Conservation (phyloP, 2,329 filamentous ascomycete genomes). For the Pyrenophora seminiperda region DNA sequence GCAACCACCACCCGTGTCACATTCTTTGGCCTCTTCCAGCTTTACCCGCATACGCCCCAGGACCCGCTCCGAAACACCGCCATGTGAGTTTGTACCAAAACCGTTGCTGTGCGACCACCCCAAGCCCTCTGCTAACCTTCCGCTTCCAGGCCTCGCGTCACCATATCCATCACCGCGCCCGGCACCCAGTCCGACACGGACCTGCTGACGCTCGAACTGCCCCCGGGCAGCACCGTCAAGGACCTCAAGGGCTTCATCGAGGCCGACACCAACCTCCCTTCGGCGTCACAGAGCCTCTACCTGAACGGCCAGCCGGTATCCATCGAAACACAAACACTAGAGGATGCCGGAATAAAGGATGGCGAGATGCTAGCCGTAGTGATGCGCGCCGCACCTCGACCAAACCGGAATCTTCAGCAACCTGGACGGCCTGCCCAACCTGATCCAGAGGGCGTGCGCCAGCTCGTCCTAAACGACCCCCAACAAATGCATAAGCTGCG, state of each 20-base stretch:
- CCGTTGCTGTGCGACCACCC: conserved; percentile 44
- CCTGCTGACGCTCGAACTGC: conserved; percentile 81
- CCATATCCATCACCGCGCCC: conserved; percentile 79
- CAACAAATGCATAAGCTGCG: conserved; percentile 72
- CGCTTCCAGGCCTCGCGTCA: conserved; percentile 73
- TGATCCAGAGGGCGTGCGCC: conserved; percentile 78
- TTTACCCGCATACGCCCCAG: conserved; percentile 29
- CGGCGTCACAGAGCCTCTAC: conserved; percentile 79
- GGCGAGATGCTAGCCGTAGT: conserved; percentile 93
- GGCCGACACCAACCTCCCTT: conserved; percentile 76
- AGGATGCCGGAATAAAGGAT: conserved; percentile 79
- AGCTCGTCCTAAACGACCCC: conserved; percentile 82
- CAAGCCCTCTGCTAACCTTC: conserved; percentile 35
- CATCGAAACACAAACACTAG: conserved; percentile 79
- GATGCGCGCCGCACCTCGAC: conserved; percentile 54
- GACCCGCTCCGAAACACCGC: conserved; percentile 18
- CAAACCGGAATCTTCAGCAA: conserved; percentile 14
- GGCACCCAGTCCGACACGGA: conserved; percentile 71
- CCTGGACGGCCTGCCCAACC: conserved; percentile 22
- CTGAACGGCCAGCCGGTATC: conserved; percentile 83
- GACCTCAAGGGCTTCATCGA: conserved; percentile 88
- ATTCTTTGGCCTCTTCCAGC: conserved; percentile 40
- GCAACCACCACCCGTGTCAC: conserved; percentile 23
- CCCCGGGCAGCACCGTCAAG: conserved; percentile 79
- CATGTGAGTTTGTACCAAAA: conserved; percentile 44